Evolutionary conservation across 2,329 filamentous ascomycete genomes (phyloP).

Genomic region (Scopulariopsis brevicaulis): DNA sequence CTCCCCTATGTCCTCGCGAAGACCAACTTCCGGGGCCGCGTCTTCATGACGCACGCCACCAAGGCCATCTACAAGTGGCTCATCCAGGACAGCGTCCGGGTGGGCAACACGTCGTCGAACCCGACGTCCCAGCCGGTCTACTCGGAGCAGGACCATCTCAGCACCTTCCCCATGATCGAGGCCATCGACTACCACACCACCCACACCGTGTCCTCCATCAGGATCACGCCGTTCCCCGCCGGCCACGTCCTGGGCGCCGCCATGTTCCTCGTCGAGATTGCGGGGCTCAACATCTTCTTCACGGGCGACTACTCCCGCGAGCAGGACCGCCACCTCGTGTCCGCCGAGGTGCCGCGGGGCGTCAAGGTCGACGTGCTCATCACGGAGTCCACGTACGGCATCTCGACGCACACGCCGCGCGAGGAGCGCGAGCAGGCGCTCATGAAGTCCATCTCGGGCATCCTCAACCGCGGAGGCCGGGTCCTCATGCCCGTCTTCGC

Average conservation of each 20-base stretch:
- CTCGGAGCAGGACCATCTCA: constrained; percentile 88
- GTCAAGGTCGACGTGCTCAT: constrained; percentile 94
- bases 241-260: constrained; percentile 96
- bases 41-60: constrained; percentile 98
- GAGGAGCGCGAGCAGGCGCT: constrained; percentile 84
- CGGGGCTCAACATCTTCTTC: constrained; percentile 91
- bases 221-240: constrained; percentile 92
- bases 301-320: constrained; percentile 96
- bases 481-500: constrained; percentile 95
- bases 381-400: constrained; percentile 94
- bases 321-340: constrained; percentile 89
- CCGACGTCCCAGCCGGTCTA: constrained; percentile 67
- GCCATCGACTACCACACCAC: constrained; percentile 98
- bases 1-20: constrained; percentile 94
- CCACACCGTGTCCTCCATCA: constrained; percentile 90
- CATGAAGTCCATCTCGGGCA: constrained; percentile 89
- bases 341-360: constrained; percentile 77
- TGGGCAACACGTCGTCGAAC: constrained; percentile 60
- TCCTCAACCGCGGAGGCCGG: constrained; percentile 83
- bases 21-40: constrained; percentile 91
- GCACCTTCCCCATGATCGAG: constrained; percentile 88
- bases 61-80: constrained; percentile 99
- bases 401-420: constrained; percentile 84
- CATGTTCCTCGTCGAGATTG: constrained; percentile 97
- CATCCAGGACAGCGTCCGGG: constrained; percentile 91